A percentile compares a stretch with the other conserved stretches of the same genome.
These are phyloP conservation scores for Aspergillus udagawae DNA, from an alignment of 2,329 filamentous ascomycete species.

Conservation along the genomic window DNA sequence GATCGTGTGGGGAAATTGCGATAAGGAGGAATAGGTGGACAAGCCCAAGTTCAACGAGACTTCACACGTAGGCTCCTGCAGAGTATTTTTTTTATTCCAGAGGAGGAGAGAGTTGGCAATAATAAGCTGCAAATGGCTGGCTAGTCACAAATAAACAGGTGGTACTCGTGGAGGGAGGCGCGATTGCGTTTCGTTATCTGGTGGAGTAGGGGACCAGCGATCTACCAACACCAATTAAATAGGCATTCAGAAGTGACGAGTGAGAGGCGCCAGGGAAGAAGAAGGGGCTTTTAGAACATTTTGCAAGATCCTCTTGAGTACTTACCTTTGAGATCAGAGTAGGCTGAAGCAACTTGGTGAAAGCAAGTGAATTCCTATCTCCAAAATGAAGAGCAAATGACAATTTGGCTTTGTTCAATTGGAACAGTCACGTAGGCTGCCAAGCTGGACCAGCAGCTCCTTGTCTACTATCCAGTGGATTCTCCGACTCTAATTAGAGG, in stretches of 20 bases:
- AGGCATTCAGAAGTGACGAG: conserved; percentile 15
- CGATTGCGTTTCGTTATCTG: conserved; percentile 19
- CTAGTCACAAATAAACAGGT: conserved; percentile 8
- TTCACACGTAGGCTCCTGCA: background rate
- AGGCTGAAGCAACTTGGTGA: background rate
- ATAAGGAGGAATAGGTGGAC: background rate
- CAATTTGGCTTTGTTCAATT: background rate
- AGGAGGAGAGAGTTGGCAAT: conserved; percentile 2
- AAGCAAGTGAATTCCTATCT: background rate
- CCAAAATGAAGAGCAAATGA: background rate
- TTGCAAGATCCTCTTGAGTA: conserved; percentile 8
- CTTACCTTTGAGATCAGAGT: conserved; percentile 1
- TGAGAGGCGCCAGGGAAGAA: background rate
- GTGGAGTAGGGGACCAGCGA: conserved; percentile 20
- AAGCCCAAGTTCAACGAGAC: background rate
- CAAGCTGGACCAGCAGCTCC: background rate
- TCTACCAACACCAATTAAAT: conserved; percentile 23
- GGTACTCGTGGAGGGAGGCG: conserved; percentile 5
- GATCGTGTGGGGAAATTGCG: background rate
- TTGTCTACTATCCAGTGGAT: background rate
- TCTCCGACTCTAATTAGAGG: conserved; percentile 1
- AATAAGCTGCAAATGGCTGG: conserved; percentile 6
- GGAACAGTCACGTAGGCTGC: background rate
- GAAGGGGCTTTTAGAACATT: conserved; percentile 11
- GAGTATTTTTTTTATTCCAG: background rate